Percentiles rank a stretch among this genome's conserved stretches.
Evolutionary conservation across 208 protist genomes (phyloP).

Genomic region (Paratrypanosoma confusum): DNA sequence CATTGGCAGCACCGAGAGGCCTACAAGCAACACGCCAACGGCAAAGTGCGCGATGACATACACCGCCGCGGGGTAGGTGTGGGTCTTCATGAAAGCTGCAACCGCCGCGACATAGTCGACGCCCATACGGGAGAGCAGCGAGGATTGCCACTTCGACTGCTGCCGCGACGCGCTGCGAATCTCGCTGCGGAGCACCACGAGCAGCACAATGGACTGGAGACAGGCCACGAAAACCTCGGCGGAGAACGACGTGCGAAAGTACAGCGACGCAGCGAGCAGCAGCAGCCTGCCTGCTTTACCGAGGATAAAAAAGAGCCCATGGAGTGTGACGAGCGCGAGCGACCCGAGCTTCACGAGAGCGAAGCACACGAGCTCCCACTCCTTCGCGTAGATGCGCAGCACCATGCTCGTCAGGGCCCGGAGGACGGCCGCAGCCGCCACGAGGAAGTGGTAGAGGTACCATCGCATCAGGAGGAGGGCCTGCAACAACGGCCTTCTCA

Average conservation of each 20-base stretch:
- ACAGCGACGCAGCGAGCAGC: slow-evolving; percentile 14
- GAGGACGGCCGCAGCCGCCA: not conserved
- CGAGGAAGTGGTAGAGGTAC: not conserved
- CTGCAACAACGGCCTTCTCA: too few relatives aligned
- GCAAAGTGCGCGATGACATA: slow-evolving; percentile 52
- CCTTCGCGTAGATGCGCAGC: not conserved
- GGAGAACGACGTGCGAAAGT: slow-evolving; percentile 50
- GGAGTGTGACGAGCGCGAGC: not conserved
- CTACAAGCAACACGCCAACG: slow-evolving; percentile 32
- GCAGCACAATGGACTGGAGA: slow-evolving; percentile 49
- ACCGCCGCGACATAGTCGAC: slow-evolving; percentile 20
- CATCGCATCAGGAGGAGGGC: not conserved
- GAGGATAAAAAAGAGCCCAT: too few relatives aligned
- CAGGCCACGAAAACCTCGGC: slow-evolving; percentile 40
- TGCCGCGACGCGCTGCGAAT: slow-evolving; percentile 21
- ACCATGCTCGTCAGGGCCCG: not conserved
- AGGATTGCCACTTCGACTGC: slow-evolving; percentile 6
- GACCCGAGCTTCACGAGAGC: not conserved
- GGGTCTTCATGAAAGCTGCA: slow-evolving; percentile 27
- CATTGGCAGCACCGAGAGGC: slow-evolving; percentile 56
- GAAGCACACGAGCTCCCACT: not conserved
- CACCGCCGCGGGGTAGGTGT: slow-evolving; percentile 23
- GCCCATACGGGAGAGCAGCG: slow-evolving; percentile 1
- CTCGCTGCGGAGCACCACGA: slow-evolving; percentile 59
- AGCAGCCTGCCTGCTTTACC: too few relatives aligned